Evolutionary conservation across 345 rosid species (phyloP).

Genomic region (Ceriops decandra): DNA sequence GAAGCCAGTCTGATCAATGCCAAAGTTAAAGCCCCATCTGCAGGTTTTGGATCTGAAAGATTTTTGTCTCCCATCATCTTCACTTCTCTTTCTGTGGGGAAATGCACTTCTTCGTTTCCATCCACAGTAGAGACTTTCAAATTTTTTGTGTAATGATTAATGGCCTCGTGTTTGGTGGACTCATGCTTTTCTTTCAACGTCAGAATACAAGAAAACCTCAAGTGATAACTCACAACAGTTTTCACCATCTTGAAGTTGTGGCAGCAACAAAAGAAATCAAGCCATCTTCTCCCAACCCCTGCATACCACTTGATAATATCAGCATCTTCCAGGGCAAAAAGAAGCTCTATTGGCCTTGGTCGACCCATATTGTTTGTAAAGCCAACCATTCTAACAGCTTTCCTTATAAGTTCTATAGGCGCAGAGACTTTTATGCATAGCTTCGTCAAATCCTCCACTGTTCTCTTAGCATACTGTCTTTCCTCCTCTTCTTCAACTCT

Average conservation of each 20-base stretch:
- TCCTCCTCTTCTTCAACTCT: slow-evolving; percentile 61
- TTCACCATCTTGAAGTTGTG: slow-evolving; percentile 84
- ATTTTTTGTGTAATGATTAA: slow-evolving; percentile 76
- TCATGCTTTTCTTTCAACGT: slow-evolving; percentile 90
- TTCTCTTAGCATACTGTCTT: slow-evolving; percentile 56
- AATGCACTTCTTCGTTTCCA: slow-evolving; percentile 55
- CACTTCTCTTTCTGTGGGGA: slow-evolving; percentile 74
- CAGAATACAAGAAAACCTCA: slow-evolving; percentile 87
- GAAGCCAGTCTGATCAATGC: slow-evolving; percentile 64
- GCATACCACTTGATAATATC: slow-evolving; percentile 94
- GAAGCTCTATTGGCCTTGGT: slow-evolving; percentile 71
- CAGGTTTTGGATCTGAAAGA: slow-evolving; percentile 79
- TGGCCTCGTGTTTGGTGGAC: slow-evolving; percentile 75
- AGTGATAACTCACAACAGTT: slow-evolving; percentile 71
- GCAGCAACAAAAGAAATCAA: slow-evolving; percentile 87
- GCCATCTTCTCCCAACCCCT: slow-evolving; percentile 89
- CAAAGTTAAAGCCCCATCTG: slow-evolving; percentile 73
- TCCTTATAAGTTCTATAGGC: slow-evolving; percentile 73
- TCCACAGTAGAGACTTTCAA: slow-evolving; percentile 50
- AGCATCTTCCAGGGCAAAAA: slow-evolving; percentile 66
- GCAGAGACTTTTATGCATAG: slow-evolving; percentile 75
- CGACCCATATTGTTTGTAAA: slow-evolving; percentile 92
- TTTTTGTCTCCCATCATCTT: slow-evolving; percentile 94
- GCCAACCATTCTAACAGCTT: slow-evolving; percentile 75
- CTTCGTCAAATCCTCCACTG: slow-evolving; percentile 69